Evolutionary conservation across 2,329 filamentous ascomycete species (phyloP), one percentile per base, ranked within the genome.

Genomic region (Talaromyces rugulosus): DNA sequence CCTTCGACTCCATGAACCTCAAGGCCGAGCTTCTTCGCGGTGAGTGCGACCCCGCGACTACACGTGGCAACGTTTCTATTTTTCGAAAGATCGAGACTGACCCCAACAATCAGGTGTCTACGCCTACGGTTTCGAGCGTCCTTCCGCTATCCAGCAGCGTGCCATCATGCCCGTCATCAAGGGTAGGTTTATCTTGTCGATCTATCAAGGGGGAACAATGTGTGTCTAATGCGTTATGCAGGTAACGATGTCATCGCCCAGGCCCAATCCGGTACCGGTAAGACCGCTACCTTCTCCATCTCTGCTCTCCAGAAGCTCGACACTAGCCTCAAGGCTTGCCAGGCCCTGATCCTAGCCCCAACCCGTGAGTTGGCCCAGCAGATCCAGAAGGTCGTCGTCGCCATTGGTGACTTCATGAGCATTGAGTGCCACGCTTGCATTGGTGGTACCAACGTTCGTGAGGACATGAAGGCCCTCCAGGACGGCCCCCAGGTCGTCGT

Each of bases 81-180:
- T 56, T 50, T 62, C 55, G 57, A 72, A 68, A 61, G 52, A 61
- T 52, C 51, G 31, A 31, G 11, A 27, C 56, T 62, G 53, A 62
- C 52, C 30, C 31, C n/a, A 59, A 53, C 18, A 18, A 47, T 14
- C 74, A 89, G 88, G 91, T 85, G 92, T 99, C 80, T 99, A 98
- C 82, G 95, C 95, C 79, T 99, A 99, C 81, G 95, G 95, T 90
- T 99, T 99, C 85, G 95, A 99, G 88, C 93, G 95, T 72, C 95
- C 95, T 67, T 99, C 95, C 83, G 94, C 95, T 80, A 99, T 99
- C 74, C 95, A 99, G 90, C 92, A 96, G 89, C 94, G 96, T 78
- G 95, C 95, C 74, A 99, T 99, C 82, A 96, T 98, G 90, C 96
- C 95, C 77, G 95, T 99, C 78, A 98, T 99, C 86, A 97, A 98